Base-by-base conservation (phyloP, 257 asterid species). In the Asclepias syriaca region DNA sequence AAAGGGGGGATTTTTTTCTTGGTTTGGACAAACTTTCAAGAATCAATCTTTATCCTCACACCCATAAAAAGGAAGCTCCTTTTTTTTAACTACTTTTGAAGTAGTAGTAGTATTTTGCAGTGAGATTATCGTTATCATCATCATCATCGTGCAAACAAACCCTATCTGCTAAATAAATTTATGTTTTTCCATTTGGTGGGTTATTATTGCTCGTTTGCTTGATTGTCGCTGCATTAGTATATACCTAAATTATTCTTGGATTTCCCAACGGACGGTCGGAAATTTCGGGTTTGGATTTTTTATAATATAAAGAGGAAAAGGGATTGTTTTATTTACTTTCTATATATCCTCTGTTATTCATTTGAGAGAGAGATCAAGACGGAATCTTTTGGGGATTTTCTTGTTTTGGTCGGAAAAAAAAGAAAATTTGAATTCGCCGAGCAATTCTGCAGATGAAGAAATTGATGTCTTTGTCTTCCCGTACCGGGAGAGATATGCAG, bases 401-500 rank as follows among this genome's bases (percentile, higher is more conserved):
- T 2, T 45, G 53, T 8, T 15, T 27, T 29, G 4, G 55, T 60
- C 59, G 63, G 22, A 48, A 29, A 56, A 48, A 29, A 56, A 14
- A 16, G 11, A 7, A 5, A 6, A 7, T 11, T 21, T 4, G 13
- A 24, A 50, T 34, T 43, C 5, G 5, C 49, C 1, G 19, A 13
- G 18, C 1, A 16, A 72, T 24, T 46, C 75, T 78, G 69, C 79
- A 80, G 75, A 61, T 77, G 72, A 79, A 74, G 71, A 79, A 64
- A 61, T 59, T 80, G 68, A 77, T 71, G 56, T 70, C 85, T 51
- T 56, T 76, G 83, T 37, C 73, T 67, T 84, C 87, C 51, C 85
- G 87, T 19, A 76, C 84, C 4, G 87, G 87, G 21, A 84, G 87
- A 48, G 82, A 84, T n/a, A 55, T 84, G 16, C 87, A 84, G 72